These are phyloP conservation scores for Boletus pseudopeckii DNA, from an alignment of 768 basidiomycete species.

Conservation along the genomic window DNA sequence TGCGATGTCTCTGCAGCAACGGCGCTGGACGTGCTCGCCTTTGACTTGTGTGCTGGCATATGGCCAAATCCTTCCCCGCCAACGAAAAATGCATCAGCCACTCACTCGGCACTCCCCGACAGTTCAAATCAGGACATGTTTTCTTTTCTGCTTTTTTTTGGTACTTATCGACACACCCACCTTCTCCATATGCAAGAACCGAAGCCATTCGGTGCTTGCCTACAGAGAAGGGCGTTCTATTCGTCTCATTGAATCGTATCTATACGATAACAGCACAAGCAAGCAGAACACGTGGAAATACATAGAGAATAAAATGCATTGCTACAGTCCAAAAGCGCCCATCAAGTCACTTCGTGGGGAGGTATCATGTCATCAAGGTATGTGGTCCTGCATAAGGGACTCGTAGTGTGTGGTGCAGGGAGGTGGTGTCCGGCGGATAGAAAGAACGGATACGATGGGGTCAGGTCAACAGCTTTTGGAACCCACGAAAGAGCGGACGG, in stretches of 20 bases:
- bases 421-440: neutral
- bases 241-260: neutral
- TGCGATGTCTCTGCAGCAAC: constrained; percentile 9
- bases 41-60: constrained; percentile 43
- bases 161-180: neutral
- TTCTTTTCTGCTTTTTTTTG: neutral
- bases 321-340: constrained; percentile 19
- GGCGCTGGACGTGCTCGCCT: constrained; percentile 44
- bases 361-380: constrained; percentile 28
- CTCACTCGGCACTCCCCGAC: constrained; percentile 20
- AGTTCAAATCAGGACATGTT: constrained; percentile 15
- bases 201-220: constrained; percentile 23
- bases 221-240: constrained; percentile 21
- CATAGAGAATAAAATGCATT: constrained; percentile 22
- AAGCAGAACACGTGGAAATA: constrained; percentile 12
- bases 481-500: constrained; percentile 59
- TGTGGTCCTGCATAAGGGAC: constrained; percentile 15
- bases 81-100: constrained; percentile 25
- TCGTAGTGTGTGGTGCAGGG: constrained; percentile 1
- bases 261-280: constrained; percentile 1
- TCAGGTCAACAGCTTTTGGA: constrained; percentile 40
- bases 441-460: neutral
- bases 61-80: constrained; percentile 7
- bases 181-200: constrained; percentile 32
- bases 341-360: constrained; percentile 1